These are phyloP conservation scores for Ophiocordyceps camponoti-leonardi DNA, from an alignment of 2,329 filamentous ascomycete genomes.

Conservation along the genomic window DNA sequence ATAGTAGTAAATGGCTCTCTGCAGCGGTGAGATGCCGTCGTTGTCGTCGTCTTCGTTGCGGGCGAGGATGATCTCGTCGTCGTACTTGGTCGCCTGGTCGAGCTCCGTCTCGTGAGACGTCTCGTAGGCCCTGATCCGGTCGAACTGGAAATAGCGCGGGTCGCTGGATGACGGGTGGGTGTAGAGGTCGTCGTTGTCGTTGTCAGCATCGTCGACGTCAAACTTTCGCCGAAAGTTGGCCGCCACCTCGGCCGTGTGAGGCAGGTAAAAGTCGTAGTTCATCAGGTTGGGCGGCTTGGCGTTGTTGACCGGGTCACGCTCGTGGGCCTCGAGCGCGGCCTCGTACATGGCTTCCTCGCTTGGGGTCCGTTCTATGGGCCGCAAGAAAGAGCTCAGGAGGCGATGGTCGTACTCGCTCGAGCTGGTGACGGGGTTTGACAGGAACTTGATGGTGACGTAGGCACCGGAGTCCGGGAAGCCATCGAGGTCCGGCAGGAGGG, in stretches of 20 bases:
- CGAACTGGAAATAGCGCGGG: constrained; percentile 40
- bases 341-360: constrained; percentile 36
- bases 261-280: constrained; percentile 52
- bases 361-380: constrained; percentile 37
- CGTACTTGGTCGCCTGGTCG: constrained; percentile 41
- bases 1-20: constrained; percentile 49
- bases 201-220: constrained; percentile 36
- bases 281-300: constrained; percentile 39
- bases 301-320: constrained; percentile 36
- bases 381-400: constrained; percentile 42
- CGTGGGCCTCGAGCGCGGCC: constrained; percentile 32
- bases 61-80: constrained; percentile 44
- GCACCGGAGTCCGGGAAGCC: constrained; percentile 54
- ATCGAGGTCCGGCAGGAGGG: constrained; percentile 47
- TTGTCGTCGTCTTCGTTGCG: constrained; percentile 32
- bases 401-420: constrained; percentile 37
- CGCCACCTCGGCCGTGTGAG: constrained; percentile 27
- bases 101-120: constrained; percentile 40
- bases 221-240: constrained; percentile 43
- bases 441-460: constrained; percentile 54
- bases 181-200: constrained; percentile 36
- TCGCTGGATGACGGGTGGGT: constrained; percentile 26
- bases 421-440: constrained; percentile 42
- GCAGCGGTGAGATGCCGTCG: constrained; percentile 27
- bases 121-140: constrained; percentile 46